Percentiles rank a stretch among this genome's conserved stretches.
These are phyloP conservation scores for Salix caprea DNA, from an alignment of 345 rosid species.

Conservation along the genomic window DNA sequence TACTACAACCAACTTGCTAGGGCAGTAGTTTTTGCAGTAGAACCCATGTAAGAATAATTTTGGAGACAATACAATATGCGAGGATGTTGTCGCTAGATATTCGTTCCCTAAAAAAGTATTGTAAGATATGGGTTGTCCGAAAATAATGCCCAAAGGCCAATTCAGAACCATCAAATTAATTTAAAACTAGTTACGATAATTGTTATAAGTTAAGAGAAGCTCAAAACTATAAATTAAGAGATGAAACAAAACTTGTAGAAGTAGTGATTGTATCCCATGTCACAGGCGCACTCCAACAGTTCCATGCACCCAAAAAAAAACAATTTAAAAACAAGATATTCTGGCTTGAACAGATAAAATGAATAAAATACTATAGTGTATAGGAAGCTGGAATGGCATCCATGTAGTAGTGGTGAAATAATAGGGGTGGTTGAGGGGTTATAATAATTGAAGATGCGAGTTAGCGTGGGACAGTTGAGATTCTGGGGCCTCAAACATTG, in stretches of 20 bases:
- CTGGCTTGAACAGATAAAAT: no score
- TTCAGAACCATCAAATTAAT: background rate
- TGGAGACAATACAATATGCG: no score
- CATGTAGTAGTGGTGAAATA: background rate
- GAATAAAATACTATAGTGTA: background rate
- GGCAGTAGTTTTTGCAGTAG: no score
- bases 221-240: background rate
- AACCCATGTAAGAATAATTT: no score
- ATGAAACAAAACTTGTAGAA: background rate
- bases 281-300: constrained; percentile 17
- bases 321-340: background rate
- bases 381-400: constrained; percentile 1
- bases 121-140: background rate
- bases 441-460: constrained; percentile 4
- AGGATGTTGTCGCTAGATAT: background rate
- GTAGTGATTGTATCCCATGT: constrained; percentile 27
- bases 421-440: constrained; percentile 15
- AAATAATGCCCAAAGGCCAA: background rate
- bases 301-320: background rate
- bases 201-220: background rate
- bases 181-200: background rate
- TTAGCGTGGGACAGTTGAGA: constrained; percentile 49
- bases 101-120: background rate
- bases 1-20: no score
- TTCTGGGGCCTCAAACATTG: constrained; percentile 53